Conservation (phyloP, 805 yeast genomes). For the Kluyveromyces lactis region DNA sequence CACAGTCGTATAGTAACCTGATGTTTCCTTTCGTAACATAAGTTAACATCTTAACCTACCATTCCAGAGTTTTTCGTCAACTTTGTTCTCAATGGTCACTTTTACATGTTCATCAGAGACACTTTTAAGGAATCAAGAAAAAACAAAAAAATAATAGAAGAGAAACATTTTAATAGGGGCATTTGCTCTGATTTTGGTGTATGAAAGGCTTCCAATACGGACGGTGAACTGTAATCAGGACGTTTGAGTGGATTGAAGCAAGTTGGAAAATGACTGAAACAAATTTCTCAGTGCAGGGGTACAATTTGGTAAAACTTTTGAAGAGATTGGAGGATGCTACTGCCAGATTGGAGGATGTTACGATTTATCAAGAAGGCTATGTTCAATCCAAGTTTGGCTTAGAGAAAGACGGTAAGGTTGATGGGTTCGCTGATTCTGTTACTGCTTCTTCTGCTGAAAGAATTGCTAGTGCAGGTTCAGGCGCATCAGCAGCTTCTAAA, state of each 20-base stretch:
- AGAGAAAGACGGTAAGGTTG: slow-evolving; percentile 8
- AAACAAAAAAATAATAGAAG: background rate
- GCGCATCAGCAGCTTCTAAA: too few relatives aligned
- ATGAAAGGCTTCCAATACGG: too few relatives aligned
- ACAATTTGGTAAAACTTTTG: slow-evolving; percentile 72
- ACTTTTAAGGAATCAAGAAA: background rate
- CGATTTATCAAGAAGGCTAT: slow-evolving; percentile 64
- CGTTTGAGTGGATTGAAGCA: too few relatives aligned
- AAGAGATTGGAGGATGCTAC: slow-evolving; percentile 89
- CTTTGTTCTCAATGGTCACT: too few relatives aligned
- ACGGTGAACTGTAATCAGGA: too few relatives aligned
- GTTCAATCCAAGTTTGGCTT: slow-evolving; percentile 27
- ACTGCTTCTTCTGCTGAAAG: slow-evolving; percentile 2
- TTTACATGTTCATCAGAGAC: too few relatives aligned
- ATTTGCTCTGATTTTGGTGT: too few relatives aligned
- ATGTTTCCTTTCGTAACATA: too few relatives aligned
- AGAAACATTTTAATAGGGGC: too few relatives aligned
- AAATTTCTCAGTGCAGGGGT: slow-evolving; percentile 51
- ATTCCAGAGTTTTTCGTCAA: too few relatives aligned
- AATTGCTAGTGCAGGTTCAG: background rate
- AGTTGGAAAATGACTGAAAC: slow-evolving; percentile 9
- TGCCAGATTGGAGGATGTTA: slow-evolving; percentile 82
- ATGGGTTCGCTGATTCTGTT: slow-evolving; percentile 11
- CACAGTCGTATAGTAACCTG: too few relatives aligned
- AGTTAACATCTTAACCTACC: too few relatives aligned